Evolutionary conservation across 202 grass and related monocot species (phyloP).

Genomic region (Setaria viridis): DNA sequence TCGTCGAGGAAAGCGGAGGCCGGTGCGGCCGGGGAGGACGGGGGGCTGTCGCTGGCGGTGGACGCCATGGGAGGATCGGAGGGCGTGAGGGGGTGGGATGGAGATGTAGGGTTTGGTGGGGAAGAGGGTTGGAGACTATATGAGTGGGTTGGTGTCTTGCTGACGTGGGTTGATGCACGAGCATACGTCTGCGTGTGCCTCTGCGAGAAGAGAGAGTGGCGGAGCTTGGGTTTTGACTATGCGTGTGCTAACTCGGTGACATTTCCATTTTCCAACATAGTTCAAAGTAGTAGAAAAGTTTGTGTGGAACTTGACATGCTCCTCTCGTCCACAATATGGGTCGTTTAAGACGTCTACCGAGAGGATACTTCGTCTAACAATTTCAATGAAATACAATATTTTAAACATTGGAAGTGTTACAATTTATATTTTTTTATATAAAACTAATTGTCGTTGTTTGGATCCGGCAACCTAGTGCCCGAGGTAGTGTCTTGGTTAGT

Average conservation of each 20-base stretch:
- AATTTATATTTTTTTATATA: neutral
- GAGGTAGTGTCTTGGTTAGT: too few species aligned
- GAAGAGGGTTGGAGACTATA: neutral
- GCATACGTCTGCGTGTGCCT: slow-evolving; percentile 17
- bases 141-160: slow-evolving; percentile 47
- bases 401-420: neutral
- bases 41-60: slow-evolving; percentile 55
- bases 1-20: slow-evolving; percentile 37
- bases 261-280: slow-evolving; percentile 31
- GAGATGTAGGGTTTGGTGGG: slow-evolving; percentile 47
- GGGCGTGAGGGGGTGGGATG: neutral
- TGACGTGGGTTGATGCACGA: slow-evolving; percentile 39
- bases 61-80: slow-evolving; percentile 53
- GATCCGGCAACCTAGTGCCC: too few species aligned
- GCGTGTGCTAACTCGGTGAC: neutral
- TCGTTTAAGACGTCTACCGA: neutral
- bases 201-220: slow-evolving; percentile 9
- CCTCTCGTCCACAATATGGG: neutral
- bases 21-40: slow-evolving; percentile 44
- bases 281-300: slow-evolving; percentile 31
- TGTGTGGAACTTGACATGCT: neutral
- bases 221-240: neutral
- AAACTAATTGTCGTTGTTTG: neutral
- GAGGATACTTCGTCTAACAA: neutral
- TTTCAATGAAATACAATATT: neutral